Evolutionary conservation across 2,329 filamentous ascomycete genomes (phyloP), one percentile per base, ranked within the genome.

Genomic region (Penicillium sp.): DNA sequence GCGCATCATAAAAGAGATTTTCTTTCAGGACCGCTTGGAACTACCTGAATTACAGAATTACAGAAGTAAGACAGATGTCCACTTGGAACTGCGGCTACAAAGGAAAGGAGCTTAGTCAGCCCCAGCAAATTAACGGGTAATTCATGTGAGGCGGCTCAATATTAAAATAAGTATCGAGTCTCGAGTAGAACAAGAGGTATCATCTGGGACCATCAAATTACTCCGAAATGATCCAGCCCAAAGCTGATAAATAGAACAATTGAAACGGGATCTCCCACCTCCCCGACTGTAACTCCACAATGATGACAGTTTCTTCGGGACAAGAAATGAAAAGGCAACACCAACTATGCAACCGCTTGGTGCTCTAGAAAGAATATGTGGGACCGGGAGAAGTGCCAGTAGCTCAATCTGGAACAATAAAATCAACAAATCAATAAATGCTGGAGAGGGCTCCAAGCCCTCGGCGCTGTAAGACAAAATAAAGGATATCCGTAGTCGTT

Each of bases 311-410:
- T 51, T 40, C 42, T 46, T 30, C 48, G 31, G 22, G 6, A 27
- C 25, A 25, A 30, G 27, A 30, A 46, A 47, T 28, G 24, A 51
- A 41, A 42, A 40, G 39, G 53, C 48, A 56, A 62, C 55, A 53
- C 59, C 61, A 56, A 51, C 50, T 54, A 63, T 63, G 59, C 59
- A 57, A 56, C 51, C 53, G 46, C 51, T 50, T 47, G 46, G 47
- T 52, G 52, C 53, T 50, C 44, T 54, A 39, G 18, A 57, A 44
- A 49, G 46, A 48, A 39, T n/a, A 36, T 47, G 41, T 40, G 22
- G 13, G 24, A 41, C 5, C 25, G 39, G 8, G 14, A 41, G 13
- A 51, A 50, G 41, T 46, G 43, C 48, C 46, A 47, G 44, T 44
- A 48, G 55, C 36, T 54, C 55, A 54, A 51, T 58, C 53, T 50